phyloP scores from a whole-genome alignment of 768 basidiomycete genomes.

The Boletus coccyginus region DNA sequence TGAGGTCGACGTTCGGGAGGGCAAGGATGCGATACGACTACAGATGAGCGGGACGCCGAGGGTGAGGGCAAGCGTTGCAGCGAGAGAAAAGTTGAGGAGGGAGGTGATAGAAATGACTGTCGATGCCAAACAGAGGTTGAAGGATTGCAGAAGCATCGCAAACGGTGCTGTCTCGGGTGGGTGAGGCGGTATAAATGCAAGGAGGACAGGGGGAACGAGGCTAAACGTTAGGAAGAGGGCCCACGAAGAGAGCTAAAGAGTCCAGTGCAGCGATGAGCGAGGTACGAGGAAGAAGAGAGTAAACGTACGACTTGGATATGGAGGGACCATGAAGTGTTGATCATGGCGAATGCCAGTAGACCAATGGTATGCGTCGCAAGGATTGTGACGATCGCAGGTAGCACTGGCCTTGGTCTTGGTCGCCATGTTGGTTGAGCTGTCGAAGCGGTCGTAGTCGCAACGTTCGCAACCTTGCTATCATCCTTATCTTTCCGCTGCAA shows the following conservation, averaged over 20 bases:
- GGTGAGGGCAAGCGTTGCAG: slow-evolving; percentile 62
- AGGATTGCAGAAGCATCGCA: slow-evolving; percentile 57
- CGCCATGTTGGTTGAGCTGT: slow-evolving; percentile 4
- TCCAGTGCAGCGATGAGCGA: slow-evolving; percentile 17
- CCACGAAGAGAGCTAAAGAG: slow-evolving; percentile 29
- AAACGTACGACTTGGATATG: slow-evolving; percentile 39
- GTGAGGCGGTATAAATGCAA: slow-evolving; percentile 28
- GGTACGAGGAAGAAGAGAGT: neutral
- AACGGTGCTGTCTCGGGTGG: slow-evolving; percentile 35
- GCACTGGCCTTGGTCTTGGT: slow-evolving; percentile 49
- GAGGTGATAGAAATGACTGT: slow-evolving; percentile 82
- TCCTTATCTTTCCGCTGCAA: slow-evolving; percentile 1
- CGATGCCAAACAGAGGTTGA: slow-evolving; percentile 82
- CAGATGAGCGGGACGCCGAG: slow-evolving; percentile 65
- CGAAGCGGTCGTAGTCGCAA: neutral
- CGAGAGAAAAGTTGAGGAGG: slow-evolving; percentile 91
- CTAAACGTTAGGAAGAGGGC: slow-evolving; percentile 30
- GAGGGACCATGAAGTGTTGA: slow-evolving; percentile 47
- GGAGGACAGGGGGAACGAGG: slow-evolving; percentile 32
- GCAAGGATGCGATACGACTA: slow-evolving; percentile 33
- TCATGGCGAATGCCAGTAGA: slow-evolving; percentile 43
- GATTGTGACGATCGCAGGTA: slow-evolving; percentile 53
- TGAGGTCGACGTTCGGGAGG: slow-evolving; percentile 15
- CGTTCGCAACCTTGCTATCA: slow-evolving; percentile 9
- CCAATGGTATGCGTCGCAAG: slow-evolving; percentile 56